Base-by-base conservation (phyloP, 176 grass and related monocot species). In the Saccharum officinarum region DNA sequence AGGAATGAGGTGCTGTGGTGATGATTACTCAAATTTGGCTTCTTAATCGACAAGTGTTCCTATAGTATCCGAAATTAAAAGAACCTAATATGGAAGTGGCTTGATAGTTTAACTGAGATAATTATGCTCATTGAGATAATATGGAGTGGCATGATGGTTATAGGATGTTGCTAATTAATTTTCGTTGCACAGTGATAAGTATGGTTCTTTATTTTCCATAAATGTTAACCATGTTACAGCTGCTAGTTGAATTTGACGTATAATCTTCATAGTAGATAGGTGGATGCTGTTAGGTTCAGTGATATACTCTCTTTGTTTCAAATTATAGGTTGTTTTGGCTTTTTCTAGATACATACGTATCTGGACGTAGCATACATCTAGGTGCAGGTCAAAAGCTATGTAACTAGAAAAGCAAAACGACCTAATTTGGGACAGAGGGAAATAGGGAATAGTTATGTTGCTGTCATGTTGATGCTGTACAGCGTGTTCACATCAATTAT, bases 381-480 rank as follows among this genome's bases (percentile, higher is more conserved):
- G 55, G 8, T 23, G 55, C 3, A 23, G 55, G 10, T 22, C 20
- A 60, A 60, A 60, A 54, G 42, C 17, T 62, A 63, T 31, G 42
- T 72, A 61, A 25, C 57, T 61, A 61, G 9, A 61, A 25, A 61
- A 61, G 7, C 8, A 61, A 61, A 61, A 61, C 57, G 9, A 25
- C n/a, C 9, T 0, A 61, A 61, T 61, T 61, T 61, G 9, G 22
- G 57, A 61, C 10, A 61, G 57, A 61, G 57, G 57, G n/a, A 25
- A 6, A 61, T n/a, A 61, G 57, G 57, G n/a, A 25, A 6, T 70
- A 42, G 61, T n/a, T 80, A n/a, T 71, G 15, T 66, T 50, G 2
- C 10, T 47, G 4, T 67, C 71, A 45, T 77, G 37, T 78, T 60
- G 73, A 83, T 73, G 55, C 42, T 86, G 36, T 79, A 33, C 59